Percentiles rank a stretch among this genome's conserved stretches.
phyloP scores from a whole-genome alignment of 1,284 basidiomycete genomes.

The Malassezia nana region DNA sequence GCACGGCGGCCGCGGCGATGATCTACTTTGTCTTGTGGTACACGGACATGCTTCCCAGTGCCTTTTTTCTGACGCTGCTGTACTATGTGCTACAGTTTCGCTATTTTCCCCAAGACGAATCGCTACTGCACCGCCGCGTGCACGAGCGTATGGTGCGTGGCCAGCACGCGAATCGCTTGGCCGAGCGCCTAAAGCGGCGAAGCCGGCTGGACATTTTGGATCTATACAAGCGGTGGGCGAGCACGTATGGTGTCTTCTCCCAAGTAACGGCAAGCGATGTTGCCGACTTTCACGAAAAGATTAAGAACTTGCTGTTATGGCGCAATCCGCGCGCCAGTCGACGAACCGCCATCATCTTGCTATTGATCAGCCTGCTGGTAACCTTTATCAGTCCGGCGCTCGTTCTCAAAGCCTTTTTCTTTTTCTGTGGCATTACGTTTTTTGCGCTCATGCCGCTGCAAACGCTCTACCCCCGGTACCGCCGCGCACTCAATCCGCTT shows the following conservation, averaged over 20 bases:
- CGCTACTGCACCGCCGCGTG: constrained; percentile 40
- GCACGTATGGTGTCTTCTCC: constrained; percentile 29
- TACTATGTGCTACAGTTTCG: constrained; percentile 44
- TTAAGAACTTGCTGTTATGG: constrained; percentile 46
- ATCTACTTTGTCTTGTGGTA: constrained; percentile 48
- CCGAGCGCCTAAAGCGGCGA: constrained; percentile 36
- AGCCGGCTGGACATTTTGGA: constrained; percentile 43
- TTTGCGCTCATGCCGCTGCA: constrained; percentile 42
- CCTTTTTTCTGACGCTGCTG: constrained; percentile 39
- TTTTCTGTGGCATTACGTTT: constrained; percentile 38
- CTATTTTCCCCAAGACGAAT: constrained; percentile 45
- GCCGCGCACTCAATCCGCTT: constrained; percentile 39
- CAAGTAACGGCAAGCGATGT: constrained; percentile 36
- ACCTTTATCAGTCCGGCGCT: constrained; percentile 31
- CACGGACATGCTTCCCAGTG: constrained; percentile 42
- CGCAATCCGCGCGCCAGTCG: constrained; percentile 36
- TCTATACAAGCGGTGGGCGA: constrained; percentile 41
- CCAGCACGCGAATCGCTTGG: constrained; percentile 39
- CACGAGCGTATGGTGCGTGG: constrained; percentile 42
- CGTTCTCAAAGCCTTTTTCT: constrained; percentile 32
- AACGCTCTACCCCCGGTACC: constrained; percentile 44
- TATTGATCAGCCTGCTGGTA: constrained; percentile 27
- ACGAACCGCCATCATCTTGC: constrained; percentile 32
- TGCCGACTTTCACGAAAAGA: constrained; percentile 46
- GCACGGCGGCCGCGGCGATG: constrained; percentile 40